Percentiles rank a stretch among this genome's conserved stretches.
phyloP scores from a whole-genome alignment of 108 stramenopile genomes.

The Nitzschia sp. region DNA sequence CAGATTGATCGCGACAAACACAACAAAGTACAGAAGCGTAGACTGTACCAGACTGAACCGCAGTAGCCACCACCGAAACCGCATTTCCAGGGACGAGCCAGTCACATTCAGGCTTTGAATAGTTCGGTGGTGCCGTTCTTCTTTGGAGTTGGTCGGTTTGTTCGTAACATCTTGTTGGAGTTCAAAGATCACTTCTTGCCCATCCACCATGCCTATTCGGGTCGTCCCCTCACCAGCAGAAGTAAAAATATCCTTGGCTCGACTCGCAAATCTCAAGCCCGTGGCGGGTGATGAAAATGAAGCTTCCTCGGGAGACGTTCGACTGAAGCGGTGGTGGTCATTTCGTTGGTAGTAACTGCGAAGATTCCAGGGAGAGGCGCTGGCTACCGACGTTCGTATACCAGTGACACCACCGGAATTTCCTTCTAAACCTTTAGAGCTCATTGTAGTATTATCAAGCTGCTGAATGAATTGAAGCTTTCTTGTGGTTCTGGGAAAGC shows the following conservation, averaged over 20 bases:
- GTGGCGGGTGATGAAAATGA: not conserved
- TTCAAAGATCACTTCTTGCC: not conserved
- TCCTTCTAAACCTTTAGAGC: no score
- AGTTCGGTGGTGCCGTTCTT: not conserved
- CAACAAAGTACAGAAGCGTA: not conserved
- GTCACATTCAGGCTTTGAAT: not conserved
- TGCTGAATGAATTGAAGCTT: no score
- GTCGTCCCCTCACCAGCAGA: not conserved
- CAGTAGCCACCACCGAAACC: not conserved
- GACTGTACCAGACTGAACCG: not conserved
- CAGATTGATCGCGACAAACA: constrained; percentile 6
- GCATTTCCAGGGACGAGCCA: not conserved
- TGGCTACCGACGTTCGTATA: no score
- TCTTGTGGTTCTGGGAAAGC: no score
- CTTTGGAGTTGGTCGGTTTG: not conserved
- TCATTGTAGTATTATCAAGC: no score
- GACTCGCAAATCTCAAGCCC: no score
- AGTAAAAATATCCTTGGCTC: not conserved
- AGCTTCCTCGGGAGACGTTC: not conserved
- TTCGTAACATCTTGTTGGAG: not conserved
- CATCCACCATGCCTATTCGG: not conserved
- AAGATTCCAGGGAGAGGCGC: not conserved
- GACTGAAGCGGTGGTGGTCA: not conserved
- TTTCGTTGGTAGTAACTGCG: not conserved
- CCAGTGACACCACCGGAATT: no score